Conservation (phyloP, 148 eudicot species). For the Beta vulgaris region DNA sequence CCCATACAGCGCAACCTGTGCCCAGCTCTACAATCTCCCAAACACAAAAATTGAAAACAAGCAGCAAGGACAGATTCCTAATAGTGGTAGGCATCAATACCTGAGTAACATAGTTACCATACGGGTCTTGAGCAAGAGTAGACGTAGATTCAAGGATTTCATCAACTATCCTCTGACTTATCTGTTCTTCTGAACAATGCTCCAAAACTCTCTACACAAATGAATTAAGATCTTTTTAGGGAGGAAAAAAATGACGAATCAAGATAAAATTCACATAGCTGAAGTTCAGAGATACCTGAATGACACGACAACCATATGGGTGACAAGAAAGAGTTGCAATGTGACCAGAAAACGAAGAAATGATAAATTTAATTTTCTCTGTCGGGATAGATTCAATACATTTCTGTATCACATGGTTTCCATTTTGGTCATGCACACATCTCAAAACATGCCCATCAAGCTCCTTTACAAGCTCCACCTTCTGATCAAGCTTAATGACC, state of each 20-base stretch:
- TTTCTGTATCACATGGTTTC: constrained; percentile 92
- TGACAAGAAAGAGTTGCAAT: constrained; percentile 74
- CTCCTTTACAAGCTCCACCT: constrained; percentile 60
- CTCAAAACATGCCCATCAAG: constrained; percentile 77
- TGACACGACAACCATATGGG: constrained; percentile 96
- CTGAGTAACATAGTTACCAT: constrained; percentile 91
- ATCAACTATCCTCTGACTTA: constrained; percentile 53
- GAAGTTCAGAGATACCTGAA: constrained; percentile 54
- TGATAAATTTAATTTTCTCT: constrained; percentile 59
- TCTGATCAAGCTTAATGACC: constrained; percentile 83
- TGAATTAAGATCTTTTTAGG: neutral
- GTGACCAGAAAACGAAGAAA: constrained; percentile 62
- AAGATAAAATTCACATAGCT: neutral
- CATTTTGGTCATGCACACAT: constrained; percentile 93
- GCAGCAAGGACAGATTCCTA: neutral
- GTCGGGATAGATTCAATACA: constrained; percentile 76
- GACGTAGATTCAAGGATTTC: constrained; percentile 74
- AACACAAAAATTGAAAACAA: neutral
- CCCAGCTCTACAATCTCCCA: too few species aligned
- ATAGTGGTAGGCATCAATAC: constrained; percentile 23
- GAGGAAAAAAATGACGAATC: neutral
- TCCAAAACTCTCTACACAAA: constrained; percentile 68
- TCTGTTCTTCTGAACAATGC: constrained; percentile 63
- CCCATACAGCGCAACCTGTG: too few species aligned
- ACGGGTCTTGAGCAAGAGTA: constrained; percentile 74